Percentiles rank a stretch among this genome's conserved stretches.
Evolutionary conservation across 495 filamentous ascomycete genomes (phyloP).

Genomic region (Aspergillus affinis): DNA sequence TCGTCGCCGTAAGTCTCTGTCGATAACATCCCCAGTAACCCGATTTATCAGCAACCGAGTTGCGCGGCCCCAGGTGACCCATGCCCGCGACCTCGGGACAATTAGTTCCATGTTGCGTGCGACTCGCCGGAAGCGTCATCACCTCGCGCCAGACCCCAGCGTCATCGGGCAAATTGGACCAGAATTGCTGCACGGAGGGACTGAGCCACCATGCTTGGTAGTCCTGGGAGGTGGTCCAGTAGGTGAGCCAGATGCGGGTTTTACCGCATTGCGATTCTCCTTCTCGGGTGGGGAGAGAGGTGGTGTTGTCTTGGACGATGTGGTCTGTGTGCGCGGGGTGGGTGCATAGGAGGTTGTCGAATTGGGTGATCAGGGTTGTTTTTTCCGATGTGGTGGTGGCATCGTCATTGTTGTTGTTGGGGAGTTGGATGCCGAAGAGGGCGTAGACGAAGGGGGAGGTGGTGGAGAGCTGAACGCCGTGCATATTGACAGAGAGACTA

Average conservation of each 20-base stretch:
- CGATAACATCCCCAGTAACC: conserved; percentile 36
- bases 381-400: too few relatives aligned
- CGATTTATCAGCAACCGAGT: conserved; percentile 18
- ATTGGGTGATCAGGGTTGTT: too few relatives aligned
- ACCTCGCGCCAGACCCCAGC: background rate
- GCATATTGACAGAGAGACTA: too few relatives aligned
- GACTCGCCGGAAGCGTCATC: background rate
- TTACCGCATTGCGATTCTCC: background rate
- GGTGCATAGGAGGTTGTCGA: too few relatives aligned
- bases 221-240: background rate
- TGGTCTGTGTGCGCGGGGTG: too few relatives aligned
- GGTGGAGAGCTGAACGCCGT: too few relatives aligned
- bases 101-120: background rate
- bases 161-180: background rate
- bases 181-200: background rate
- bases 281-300: too few relatives aligned
- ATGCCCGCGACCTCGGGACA: background rate
- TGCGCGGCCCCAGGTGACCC: conserved; percentile 19
- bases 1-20: conserved; percentile 18
- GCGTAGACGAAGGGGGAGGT: too few relatives aligned
- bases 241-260: background rate
- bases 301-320: too few relatives aligned
- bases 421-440: too few relatives aligned
- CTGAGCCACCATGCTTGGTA: background rate
- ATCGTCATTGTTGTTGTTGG: too few relatives aligned